Base-by-base conservation (phyloP, 345 rosid genomes). In the Salix caprea region DNA sequence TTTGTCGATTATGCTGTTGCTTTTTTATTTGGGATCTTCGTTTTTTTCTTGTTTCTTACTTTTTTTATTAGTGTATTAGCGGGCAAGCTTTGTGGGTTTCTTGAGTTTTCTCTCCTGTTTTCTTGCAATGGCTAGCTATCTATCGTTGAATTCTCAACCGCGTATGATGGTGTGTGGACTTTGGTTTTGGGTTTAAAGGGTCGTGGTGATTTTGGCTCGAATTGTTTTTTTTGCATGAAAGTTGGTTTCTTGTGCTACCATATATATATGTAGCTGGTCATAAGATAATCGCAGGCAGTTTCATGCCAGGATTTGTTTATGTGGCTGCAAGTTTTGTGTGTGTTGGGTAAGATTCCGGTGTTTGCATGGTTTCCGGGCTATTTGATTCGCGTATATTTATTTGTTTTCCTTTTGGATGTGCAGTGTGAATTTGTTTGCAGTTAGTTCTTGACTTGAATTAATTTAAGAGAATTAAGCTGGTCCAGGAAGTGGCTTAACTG, bases 1-100 rank as follows among this genome's bases (percentile, higher is more conserved):
- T 68, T 44, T 72, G 23, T 61, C 28, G 72, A 76, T 73, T 66
- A 28, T 48, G 58, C 62, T 21, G 44, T 11, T 56, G 11, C 37
- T 67, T 9, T 67, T 72, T 72, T 50, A 52, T 69, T 78, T 65
- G 76, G 74, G 79, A 74, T 78, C 78, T 74, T 46, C 65, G 56
- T 71, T 67, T 50, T 68, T 73, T 56, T 19, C n/a, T 58, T 58
- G 15, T 46, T 62, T 32, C 21, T 26, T 26, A 10, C 48, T n/a
- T 44, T 34, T 32, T 44, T 30, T 52, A 65, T 6, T 18, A 19
- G 74, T 11, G 26, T 60, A 60, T 23, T 36, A 19, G 44, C 10
- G 16, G n/a, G 21, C 32, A 58, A 50, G 28, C 64, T 60, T 30
- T 64, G 30, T 21, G 54, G 69, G 34, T 61, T 69, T 48, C 24